A percentile compares a stretch with the other conserved stretches of the same genome.
Evolutionary conservation across 1,284 basidiomycete genomes (phyloP).

Genomic region (Trametes hirsuta): DNA sequence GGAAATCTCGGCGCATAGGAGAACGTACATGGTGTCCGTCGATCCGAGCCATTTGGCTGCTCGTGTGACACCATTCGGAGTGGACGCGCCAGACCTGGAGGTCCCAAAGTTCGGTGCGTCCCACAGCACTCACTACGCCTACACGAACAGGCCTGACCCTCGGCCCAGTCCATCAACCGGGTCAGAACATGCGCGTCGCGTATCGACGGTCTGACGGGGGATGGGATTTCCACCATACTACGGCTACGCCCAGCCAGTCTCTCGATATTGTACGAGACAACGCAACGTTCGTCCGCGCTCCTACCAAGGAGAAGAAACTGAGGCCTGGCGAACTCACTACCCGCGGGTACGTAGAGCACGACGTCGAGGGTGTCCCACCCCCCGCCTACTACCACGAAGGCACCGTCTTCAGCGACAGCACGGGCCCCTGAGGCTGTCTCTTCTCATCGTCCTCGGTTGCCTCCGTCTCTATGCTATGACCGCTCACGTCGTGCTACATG

Average conservation of each 20-base stretch:
- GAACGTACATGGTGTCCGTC: constrained; percentile 27
- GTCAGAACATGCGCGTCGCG: constrained; percentile 39
- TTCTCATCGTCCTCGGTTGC: background rate
- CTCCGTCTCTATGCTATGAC: background rate
- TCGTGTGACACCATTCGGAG: constrained; percentile 31
- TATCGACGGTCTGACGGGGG: constrained; percentile 35
- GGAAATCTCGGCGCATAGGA: constrained; percentile 19
- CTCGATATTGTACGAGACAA: constrained; percentile 20
- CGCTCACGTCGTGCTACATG: constrained; percentile 16
- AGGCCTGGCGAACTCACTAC: constrained; percentile 31
- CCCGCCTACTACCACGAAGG: constrained; percentile 30
- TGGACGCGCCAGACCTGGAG: constrained; percentile 22
- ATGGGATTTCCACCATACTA: constrained; percentile 33
- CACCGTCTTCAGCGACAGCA: constrained; percentile 21
- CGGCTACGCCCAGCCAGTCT: constrained; percentile 11
- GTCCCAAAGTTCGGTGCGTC: constrained; percentile 31
- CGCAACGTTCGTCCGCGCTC: constrained; percentile 18
- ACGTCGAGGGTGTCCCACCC: constrained; percentile 30
- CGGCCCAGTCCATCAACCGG: constrained; percentile 33
- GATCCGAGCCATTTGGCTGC: constrained; percentile 30
- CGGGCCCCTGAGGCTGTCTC: background rate
- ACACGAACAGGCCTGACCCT: background rate
- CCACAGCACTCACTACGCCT: background rate
- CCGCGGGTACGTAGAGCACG: constrained; percentile 33
- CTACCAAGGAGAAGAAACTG: constrained; percentile 30